These are phyloP conservation scores for Arachis stenosperma DNA, from an alignment of 306 rosid species.

Conservation along the genomic window DNA sequence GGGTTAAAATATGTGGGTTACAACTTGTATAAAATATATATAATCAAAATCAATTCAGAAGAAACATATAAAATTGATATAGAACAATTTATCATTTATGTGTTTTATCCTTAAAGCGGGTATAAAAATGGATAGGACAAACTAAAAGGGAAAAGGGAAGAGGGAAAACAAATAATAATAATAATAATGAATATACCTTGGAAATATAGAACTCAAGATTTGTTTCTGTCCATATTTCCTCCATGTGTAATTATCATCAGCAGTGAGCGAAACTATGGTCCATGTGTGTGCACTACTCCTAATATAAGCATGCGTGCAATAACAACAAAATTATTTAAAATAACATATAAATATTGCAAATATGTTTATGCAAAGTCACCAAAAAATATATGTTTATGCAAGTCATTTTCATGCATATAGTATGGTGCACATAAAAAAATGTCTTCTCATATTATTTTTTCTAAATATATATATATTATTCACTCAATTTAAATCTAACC, in stretches of 20 bases:
- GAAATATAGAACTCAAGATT: slow-evolving; percentile 59
- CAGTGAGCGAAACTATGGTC: not conserved
- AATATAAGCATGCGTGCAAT: slow-evolving; percentile 1
- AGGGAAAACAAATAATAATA: not conserved
- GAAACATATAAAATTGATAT: no score
- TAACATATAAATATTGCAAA: no score
- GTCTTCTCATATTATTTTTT: no score
- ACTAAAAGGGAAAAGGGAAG: not conserved
- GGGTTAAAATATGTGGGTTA: no score
- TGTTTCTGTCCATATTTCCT: slow-evolving; percentile 85
- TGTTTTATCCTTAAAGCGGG: no score
- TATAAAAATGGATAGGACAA: not conserved
- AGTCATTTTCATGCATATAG: slow-evolving; percentile 30
- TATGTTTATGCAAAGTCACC: no score
- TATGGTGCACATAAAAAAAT: not conserved
- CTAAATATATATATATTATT: no score
- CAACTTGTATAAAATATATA: no score
- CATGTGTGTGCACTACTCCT: slow-evolving; percentile 50
- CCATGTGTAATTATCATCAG: slow-evolving; percentile 67
- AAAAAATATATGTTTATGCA: not conserved
- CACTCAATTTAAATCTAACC: no score
- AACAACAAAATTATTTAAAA: not conserved
- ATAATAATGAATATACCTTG: slow-evolving; percentile 48
- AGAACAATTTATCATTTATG: no score
- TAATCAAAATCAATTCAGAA: no score